These are phyloP conservation scores for Isoetes taiwanensis DNA, from an alignment of 75 land plant genomes.

Conservation along the genomic window DNA sequence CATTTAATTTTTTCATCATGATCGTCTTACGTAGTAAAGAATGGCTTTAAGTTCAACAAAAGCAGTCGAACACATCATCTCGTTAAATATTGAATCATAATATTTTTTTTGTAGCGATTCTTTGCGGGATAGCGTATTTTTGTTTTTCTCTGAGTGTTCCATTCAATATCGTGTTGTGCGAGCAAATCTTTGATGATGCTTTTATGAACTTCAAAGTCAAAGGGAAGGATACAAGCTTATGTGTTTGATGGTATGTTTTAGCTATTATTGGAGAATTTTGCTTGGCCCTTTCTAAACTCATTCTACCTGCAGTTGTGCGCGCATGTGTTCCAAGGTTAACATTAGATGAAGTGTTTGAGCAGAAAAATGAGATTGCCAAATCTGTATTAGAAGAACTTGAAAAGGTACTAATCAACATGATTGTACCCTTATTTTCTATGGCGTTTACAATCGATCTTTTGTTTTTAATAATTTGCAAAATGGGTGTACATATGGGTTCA, in stretches of 20 bases:
- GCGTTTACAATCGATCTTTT: background rate
- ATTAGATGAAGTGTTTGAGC: slow-evolving; percentile 2
- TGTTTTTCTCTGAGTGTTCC: background rate
- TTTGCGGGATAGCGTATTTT: background rate
- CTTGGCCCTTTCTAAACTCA: background rate
- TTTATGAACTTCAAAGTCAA: background rate
- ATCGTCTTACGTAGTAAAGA: no score
- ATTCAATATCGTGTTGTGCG: slow-evolving; percentile 7
- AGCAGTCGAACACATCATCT: no score
- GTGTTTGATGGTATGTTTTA: slow-evolving; percentile 3
- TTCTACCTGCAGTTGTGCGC: background rate
- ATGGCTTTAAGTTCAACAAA: no score
- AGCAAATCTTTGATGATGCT: slow-evolving; percentile 1
- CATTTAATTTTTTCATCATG: no score
- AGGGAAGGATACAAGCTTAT: background rate
- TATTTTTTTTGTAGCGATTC: no score
- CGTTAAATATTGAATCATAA: no score
- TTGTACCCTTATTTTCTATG: background rate
- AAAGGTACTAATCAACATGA: background rate
- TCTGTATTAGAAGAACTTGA: background rate
- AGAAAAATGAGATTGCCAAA: slow-evolving; percentile 5
- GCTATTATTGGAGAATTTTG: background rate
- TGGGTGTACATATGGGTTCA: background rate
- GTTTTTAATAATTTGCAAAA: background rate
- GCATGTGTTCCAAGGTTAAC: background rate